Evolutionary conservation across 805 yeast genomes (phyloP).

Genomic region (Candida nitratophila): DNA sequence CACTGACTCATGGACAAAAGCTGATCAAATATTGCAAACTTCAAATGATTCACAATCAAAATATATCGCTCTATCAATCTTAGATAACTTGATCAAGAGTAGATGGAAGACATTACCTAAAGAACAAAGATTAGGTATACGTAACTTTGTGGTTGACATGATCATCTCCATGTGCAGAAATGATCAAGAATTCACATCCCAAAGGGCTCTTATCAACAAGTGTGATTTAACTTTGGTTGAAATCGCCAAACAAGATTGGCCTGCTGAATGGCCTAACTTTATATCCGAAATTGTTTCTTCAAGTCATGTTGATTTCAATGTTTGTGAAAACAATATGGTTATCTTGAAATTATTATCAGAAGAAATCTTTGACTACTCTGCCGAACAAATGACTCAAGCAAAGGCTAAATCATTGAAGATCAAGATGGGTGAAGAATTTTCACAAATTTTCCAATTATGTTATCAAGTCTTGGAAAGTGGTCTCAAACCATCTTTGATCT

Average conservation of each 20-base stretch:
- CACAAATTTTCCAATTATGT: constrained; percentile 88
- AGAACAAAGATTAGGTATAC: constrained; percentile 84
- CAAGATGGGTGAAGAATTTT: constrained; percentile 84
- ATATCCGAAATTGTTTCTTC: constrained; percentile 88
- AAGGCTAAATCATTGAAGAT: constrained; percentile 77
- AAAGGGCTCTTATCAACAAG: constrained; percentile 82
- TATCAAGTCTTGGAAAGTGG: constrained; percentile 90
- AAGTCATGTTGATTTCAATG: constrained; percentile 79
- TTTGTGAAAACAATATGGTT: constrained; percentile 96
- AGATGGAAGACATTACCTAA: constrained; percentile 91
- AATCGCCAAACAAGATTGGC: constrained; percentile 97
- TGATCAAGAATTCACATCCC: constrained; percentile 60
- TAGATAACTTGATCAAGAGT: constrained; percentile 84
- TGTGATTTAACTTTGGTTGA: constrained; percentile 92
- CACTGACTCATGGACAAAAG: constrained; percentile 93
- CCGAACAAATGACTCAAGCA: constrained; percentile 95
- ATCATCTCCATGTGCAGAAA: constrained; percentile 85
- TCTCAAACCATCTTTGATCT: constrained; percentile 72
- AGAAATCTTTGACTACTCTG: constrained; percentile 93
- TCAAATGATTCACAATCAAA: constrained; percentile 81
- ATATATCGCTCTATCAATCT: constrained; percentile 82
- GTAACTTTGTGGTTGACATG: constrained; percentile 92
- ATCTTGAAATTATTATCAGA: constrained; percentile 84
- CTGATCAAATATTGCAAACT: constrained; percentile 78
- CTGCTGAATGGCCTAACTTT: constrained; percentile 95